A percentile compares a stretch with the other conserved stretches of the same genome.
Evolutionary conservation across 2,329 filamentous ascomycete species (phyloP).

Genomic region (Paracorniculantispora psalliotae): DNA sequence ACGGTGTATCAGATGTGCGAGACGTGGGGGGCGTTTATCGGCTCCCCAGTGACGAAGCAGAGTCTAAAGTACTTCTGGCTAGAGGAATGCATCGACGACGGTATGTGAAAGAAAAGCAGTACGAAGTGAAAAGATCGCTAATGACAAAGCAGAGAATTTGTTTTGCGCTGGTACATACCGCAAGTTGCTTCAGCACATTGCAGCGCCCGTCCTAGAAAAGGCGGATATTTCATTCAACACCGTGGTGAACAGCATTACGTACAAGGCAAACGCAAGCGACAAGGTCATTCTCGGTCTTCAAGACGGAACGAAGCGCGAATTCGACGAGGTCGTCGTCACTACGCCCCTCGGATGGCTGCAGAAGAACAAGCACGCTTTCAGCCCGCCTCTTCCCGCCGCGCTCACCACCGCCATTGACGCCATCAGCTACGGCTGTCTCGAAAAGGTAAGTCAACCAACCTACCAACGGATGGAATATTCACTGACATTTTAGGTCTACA

Average conservation of each 20-base stretch:
- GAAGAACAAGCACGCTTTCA: constrained; percentile 51
- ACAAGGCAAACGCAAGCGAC: constrained; percentile 22
- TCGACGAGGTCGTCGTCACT: constrained; percentile 66
- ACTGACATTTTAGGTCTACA: constrained; percentile 40
- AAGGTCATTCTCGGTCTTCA: constrained; percentile 42
- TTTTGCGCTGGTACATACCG: constrained; percentile 57
- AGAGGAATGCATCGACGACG: constrained; percentile 71
- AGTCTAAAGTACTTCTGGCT: constrained; percentile 74
- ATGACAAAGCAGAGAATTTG: constrained; percentile 44
- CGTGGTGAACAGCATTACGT: constrained; percentile 40
- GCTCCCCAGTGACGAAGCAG: constrained; percentile 58
- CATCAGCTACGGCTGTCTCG: constrained; percentile 65
- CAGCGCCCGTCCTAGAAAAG: constrained; percentile 49
- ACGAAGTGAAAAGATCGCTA: not conserved
- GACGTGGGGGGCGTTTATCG: constrained; percentile 68
- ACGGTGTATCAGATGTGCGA: constrained; percentile 51
- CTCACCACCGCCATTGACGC: constrained; percentile 57
- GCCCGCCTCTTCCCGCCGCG: constrained; percentile 52
- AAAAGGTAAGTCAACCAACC: constrained; percentile 50
- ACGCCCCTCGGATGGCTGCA: constrained; percentile 66
- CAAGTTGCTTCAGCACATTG: constrained; percentile 53
- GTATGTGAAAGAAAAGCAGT: constrained; percentile 26
- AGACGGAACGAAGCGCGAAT: constrained; percentile 42
- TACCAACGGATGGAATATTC: not conserved
- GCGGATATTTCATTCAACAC: constrained; percentile 51